Percentiles rank a stretch among this genome's conserved stretches.
Conservation (phyloP, 2,329 filamentous ascomycete genomes). For the Purpureocillium lavendulum region DNA sequence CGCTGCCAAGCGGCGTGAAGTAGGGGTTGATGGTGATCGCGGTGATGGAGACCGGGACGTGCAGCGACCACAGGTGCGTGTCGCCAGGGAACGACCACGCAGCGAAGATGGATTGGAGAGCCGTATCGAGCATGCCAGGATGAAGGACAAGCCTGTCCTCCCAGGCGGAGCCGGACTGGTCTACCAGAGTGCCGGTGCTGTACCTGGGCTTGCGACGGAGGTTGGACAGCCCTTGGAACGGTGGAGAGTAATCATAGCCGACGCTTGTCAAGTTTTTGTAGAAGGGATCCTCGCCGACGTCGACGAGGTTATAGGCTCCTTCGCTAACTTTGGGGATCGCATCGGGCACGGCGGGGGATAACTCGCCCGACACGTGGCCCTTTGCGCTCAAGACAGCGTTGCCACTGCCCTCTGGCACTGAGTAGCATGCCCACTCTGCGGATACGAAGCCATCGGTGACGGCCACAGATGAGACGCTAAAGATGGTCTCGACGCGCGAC, state of each 20-base stretch:
- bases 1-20: not conserved
- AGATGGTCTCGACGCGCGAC: slow-evolving; percentile 7
- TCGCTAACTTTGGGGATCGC: too few species aligned
- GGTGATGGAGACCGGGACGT: slow-evolving; percentile 20
- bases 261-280: too few species aligned
- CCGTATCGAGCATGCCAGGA: slow-evolving; percentile 23
- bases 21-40: slow-evolving; percentile 7
- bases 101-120: slow-evolving; percentile 24
- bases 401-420: not conserved
- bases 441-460: too few species aligned
- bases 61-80: slow-evolving; percentile 20
- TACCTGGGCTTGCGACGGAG: slow-evolving; percentile 8
- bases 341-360: too few species aligned
- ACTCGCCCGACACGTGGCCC: too few species aligned
- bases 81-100: slow-evolving; percentile 24
- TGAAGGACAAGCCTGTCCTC: slow-evolving; percentile 17
- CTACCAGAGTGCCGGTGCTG: too few species aligned
- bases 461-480: slow-evolving; percentile 2
- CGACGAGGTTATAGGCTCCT: too few species aligned
- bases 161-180: not conserved
- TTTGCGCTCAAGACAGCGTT: too few species aligned
- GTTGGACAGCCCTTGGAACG: slow-evolving; percentile 10
- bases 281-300: too few species aligned
- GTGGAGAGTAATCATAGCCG: slow-evolving; percentile 12
- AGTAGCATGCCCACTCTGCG: not conserved